Conservation (phyloP, 2,329 filamentous ascomycete species). For the Aspergillus fumigatiaffinis region DNA sequence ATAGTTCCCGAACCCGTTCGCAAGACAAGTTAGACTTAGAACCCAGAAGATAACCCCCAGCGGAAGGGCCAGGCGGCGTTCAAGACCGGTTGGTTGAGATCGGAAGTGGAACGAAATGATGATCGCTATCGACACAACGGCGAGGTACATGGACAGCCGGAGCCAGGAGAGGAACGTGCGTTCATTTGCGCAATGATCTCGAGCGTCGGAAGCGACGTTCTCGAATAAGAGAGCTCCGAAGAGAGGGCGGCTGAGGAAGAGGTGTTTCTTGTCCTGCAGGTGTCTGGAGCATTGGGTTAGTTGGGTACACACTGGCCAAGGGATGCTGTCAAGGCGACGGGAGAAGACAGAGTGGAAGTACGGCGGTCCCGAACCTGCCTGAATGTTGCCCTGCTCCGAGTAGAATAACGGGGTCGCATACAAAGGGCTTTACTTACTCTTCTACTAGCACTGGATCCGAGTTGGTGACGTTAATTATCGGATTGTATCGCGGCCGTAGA, state of each 20-base stretch:
- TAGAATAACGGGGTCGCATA: background rate
- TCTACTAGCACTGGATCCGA: conserved; percentile 48
- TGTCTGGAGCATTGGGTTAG: conserved; percentile 18
- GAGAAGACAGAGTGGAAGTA: background rate
- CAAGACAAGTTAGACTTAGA: conserved; percentile 71
- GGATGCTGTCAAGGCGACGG: background rate
- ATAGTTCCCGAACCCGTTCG: conserved; percentile 80
- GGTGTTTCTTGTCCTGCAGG: conserved; percentile 29
- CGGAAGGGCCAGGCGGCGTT: conserved; percentile 74
- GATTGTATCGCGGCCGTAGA: conserved; percentile 40
- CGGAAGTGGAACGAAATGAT: conserved; percentile 91
- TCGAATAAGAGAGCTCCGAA: conserved; percentile 62
- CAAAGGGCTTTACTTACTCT: conserved; percentile 35
- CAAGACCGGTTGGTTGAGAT: conserved; percentile 62
- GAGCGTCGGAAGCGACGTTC: conserved; percentile 62
- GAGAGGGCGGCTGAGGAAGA: conserved; percentile 53
- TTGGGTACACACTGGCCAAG: background rate
- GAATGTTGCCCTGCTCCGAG: background rate
- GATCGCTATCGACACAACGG: conserved; percentile 84
- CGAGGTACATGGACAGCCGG: conserved; percentile 83
- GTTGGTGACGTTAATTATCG: conserved; percentile 50
- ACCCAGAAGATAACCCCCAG: conserved; percentile 87
- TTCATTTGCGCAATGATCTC: conserved; percentile 65
- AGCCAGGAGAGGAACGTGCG: conserved; percentile 86
- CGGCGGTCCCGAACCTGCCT: background rate